These are phyloP conservation scores for Astrephomene gubernaculifera DNA, from an alignment of 139 green algal species.

Conservation along the genomic window DNA sequence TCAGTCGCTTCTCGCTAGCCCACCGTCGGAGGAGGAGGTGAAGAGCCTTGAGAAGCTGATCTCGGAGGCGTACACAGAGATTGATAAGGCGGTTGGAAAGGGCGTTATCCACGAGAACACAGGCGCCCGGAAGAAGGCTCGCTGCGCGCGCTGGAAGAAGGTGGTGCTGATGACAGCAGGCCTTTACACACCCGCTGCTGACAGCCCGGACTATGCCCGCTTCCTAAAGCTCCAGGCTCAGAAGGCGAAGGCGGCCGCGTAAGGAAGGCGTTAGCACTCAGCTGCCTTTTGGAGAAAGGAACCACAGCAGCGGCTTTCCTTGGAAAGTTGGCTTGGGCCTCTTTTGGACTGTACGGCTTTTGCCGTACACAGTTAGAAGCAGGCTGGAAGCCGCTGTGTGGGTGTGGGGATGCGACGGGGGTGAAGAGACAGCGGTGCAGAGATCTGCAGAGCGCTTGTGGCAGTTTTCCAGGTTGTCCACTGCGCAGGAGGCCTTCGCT, in stretches of 20 bases:
- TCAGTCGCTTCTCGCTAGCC: slow-evolving; percentile 37
- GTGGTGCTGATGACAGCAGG: slow-evolving; percentile 53
- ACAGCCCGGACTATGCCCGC: slow-evolving; percentile 36
- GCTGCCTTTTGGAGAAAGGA: not conserved
- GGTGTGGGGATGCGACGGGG: too few species aligned
- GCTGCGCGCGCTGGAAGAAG: slow-evolving; percentile 74
- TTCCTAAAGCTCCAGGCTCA: slow-evolving; percentile 29
- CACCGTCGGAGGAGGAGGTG: slow-evolving; percentile 69
- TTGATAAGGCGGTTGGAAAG: slow-evolving; percentile 88
- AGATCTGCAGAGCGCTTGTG: too few species aligned
- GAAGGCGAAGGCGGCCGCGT: slow-evolving; percentile 18
- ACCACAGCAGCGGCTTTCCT: too few species aligned
- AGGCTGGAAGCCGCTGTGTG: too few species aligned
- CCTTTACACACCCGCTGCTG: slow-evolving; percentile 43
- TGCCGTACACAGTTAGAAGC: too few species aligned
- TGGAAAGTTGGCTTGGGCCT: too few species aligned
- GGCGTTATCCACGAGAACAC: slow-evolving; percentile 91
- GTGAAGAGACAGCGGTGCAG: too few species aligned
- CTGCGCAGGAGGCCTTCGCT: too few species aligned
- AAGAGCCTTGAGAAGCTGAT: slow-evolving; percentile 79
- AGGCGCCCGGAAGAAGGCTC: slow-evolving; percentile 85
- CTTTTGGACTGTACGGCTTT: too few species aligned
- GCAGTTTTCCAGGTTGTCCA: too few species aligned
- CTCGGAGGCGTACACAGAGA: slow-evolving; percentile 82
- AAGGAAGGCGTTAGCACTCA: not conserved